A percentile compares a stretch with the other conserved stretches of the same genome.
phyloP scores from a whole-genome alignment of 768 basidiomycete genomes.

The Termitomyces sp. region DNA sequence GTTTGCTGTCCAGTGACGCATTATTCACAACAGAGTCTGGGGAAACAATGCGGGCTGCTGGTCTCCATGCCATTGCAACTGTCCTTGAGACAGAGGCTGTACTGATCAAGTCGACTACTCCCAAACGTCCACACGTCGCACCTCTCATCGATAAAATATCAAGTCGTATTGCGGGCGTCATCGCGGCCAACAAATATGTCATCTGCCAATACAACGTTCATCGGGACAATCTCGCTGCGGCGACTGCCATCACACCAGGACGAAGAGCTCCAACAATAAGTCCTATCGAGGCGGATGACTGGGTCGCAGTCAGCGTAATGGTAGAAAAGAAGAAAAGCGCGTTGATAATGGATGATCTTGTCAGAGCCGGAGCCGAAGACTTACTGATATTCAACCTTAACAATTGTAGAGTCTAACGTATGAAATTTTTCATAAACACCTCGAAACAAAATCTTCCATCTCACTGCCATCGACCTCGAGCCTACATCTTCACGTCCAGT shows the following conservation, averaged over 20 bases:
- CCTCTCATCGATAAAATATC: conserved; percentile 77
- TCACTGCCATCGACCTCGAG: not conserved
- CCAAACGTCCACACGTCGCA: conserved; percentile 57
- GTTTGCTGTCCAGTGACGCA: not conserved
- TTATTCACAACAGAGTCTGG: conserved; percentile 70
- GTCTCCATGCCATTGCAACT: conserved; percentile 89
- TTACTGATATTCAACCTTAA: conserved; percentile 84
- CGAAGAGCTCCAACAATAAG: conserved; percentile 85
- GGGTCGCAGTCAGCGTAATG: conserved; percentile 94
- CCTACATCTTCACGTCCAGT: not conserved
- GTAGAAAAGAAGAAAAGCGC: conserved; percentile 80
- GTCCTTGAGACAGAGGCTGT: conserved; percentile 83
- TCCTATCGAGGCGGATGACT: conserved; percentile 74
- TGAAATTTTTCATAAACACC: not conserved
- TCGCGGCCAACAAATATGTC: conserved; percentile 84
- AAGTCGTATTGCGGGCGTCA: conserved; percentile 85
- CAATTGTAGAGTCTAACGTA: conserved; percentile 81
- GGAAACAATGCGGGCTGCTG: conserved; percentile 98
- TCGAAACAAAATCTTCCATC: not conserved
- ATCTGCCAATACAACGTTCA: conserved; percentile 89
- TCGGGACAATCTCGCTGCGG: conserved; percentile 56
- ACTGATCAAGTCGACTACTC: conserved; percentile 73
- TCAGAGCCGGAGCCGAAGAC: conserved; percentile 83
- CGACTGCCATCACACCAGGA: conserved; percentile 78
- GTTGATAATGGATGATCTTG: conserved; percentile 83